Percentiles rank a stretch among this genome's conserved stretches.
Evolutionary conservation across 805 yeast genomes (phyloP).

Genomic region (Metschnikowia baotianmanensis): DNA sequence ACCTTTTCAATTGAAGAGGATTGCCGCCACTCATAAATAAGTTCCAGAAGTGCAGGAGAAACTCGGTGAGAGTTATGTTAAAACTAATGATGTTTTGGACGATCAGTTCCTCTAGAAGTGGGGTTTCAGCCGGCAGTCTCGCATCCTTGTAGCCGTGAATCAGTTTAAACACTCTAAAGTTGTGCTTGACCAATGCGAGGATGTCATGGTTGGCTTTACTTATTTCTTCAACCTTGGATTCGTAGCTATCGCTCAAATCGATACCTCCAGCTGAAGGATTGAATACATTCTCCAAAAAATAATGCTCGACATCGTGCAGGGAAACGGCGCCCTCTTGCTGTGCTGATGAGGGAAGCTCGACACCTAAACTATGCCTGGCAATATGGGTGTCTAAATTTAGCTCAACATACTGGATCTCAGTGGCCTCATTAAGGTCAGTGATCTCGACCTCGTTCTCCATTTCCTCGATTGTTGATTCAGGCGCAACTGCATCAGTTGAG

Average conservation of each 20-base stretch:
- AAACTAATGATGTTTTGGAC: constrained; percentile 36
- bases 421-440: constrained; percentile 49
- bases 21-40: constrained; percentile 35
- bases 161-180: constrained; percentile 52
- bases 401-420: constrained; percentile 51
- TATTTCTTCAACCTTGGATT: constrained; percentile 31
- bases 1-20: constrained; percentile 36
- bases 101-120: constrained; percentile 34
- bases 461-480: constrained; percentile 29
- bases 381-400: constrained; percentile 34
- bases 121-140: constrained; percentile 15
- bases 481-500: not conserved
- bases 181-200: constrained; percentile 46
- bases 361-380: constrained; percentile 18
- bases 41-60: constrained; percentile 44
- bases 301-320: constrained; percentile 7
- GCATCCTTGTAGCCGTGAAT: constrained; percentile 19
- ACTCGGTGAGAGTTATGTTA: constrained; percentile 42
- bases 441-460: constrained; percentile 47
- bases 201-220: constrained; percentile 46
- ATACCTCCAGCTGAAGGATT: constrained; percentile 18
- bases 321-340: not conserved
- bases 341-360: not conserved
- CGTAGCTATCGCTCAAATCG: constrained; percentile 31
- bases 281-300: constrained; percentile 19